phyloP scores from a whole-genome alignment of 352 stramenopile species.

The Elongisporangium undulatum region DNA sequence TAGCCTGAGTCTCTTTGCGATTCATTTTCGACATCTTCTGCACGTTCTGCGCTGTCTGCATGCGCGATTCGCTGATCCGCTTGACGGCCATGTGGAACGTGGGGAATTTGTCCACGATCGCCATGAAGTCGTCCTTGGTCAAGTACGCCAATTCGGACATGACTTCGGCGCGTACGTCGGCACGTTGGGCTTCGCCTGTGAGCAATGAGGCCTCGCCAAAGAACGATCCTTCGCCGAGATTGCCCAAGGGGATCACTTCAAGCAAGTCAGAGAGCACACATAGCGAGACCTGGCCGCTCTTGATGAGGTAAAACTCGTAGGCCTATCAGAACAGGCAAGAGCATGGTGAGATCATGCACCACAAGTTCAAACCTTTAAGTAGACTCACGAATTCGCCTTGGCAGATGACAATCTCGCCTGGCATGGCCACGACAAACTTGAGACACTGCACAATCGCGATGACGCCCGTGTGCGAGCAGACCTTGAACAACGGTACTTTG shows the following conservation, averaged over 20 bases:
- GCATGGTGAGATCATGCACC: not conserved
- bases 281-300: conserved; percentile 52
- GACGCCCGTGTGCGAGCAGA: conserved; percentile 59
- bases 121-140: conserved; percentile 46
- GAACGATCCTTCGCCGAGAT: conserved; percentile 68
- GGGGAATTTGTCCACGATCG: conserved; percentile 60
- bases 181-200: conserved; percentile 41
- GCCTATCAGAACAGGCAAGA: conserved; percentile 7
- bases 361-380: no score
- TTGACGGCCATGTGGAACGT: conserved; percentile 64
- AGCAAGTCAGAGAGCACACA: conserved; percentile 23
- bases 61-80: conserved; percentile 57
- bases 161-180: conserved; percentile 55
- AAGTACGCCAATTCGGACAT: conserved; percentile 68
- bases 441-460: conserved; percentile 76
- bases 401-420: conserved; percentile 60
- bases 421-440: conserved; percentile 54
- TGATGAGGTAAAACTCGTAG: conserved; percentile 78
- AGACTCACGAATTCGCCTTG: conserved; percentile 41
- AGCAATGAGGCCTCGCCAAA: conserved; percentile 70
- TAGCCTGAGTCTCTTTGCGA: conserved; percentile 17
- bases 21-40: conserved; percentile 62
- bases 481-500: conserved; percentile 69
- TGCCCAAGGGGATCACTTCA: conserved; percentile 46
- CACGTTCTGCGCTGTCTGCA: conserved; percentile 65